These are phyloP conservation scores for Trametes pubescens DNA, from an alignment of 1,284 basidiomycete genomes.

Conservation along the genomic window DNA sequence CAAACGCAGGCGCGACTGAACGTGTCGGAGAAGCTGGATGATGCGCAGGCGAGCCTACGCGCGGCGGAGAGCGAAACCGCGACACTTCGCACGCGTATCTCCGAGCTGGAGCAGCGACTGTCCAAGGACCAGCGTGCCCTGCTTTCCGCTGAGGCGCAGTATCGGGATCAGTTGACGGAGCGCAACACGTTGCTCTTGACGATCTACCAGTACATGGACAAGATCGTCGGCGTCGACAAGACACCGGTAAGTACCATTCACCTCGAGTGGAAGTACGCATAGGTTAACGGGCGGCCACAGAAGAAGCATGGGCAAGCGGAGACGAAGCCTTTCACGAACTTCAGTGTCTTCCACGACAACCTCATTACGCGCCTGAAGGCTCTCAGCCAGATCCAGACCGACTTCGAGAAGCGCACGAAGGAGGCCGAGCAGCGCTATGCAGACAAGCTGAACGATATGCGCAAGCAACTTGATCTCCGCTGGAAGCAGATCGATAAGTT, in stretches of 20 bases:
- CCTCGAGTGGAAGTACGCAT: slow-evolving; percentile 3
- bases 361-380: slow-evolving; percentile 88
- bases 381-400: slow-evolving; percentile 82
- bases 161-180: slow-evolving; percentile 91
- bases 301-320: slow-evolving; percentile 79
- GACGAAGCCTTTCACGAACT: slow-evolving; percentile 93
- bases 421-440: slow-evolving; percentile 78
- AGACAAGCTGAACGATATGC: slow-evolving; percentile 82
- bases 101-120: slow-evolving; percentile 83
- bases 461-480: slow-evolving; percentile 87
- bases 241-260: slow-evolving; percentile 66
- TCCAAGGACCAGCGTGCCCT: slow-evolving; percentile 85
- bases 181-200: slow-evolving; percentile 90
- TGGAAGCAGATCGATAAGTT: slow-evolving; percentile 96
- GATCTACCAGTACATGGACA: slow-evolving; percentile 95
- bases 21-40: slow-evolving; percentile 87
- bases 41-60: slow-evolving; percentile 65
- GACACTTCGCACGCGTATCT: slow-evolving; percentile 63
- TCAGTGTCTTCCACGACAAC: slow-evolving; percentile 93
- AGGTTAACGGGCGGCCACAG: slow-evolving; percentile 43
- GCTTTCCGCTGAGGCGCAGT: slow-evolving; percentile 78
- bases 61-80: slow-evolving; percentile 72
- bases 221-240: slow-evolving; percentile 89
- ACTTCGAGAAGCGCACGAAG: slow-evolving; percentile 89
- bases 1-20: slow-evolving; percentile 88